These are phyloP conservation scores for Yarrowia phangngaensis DNA, from an alignment of 805 yeast genomes.

Conservation along the genomic window DNA sequence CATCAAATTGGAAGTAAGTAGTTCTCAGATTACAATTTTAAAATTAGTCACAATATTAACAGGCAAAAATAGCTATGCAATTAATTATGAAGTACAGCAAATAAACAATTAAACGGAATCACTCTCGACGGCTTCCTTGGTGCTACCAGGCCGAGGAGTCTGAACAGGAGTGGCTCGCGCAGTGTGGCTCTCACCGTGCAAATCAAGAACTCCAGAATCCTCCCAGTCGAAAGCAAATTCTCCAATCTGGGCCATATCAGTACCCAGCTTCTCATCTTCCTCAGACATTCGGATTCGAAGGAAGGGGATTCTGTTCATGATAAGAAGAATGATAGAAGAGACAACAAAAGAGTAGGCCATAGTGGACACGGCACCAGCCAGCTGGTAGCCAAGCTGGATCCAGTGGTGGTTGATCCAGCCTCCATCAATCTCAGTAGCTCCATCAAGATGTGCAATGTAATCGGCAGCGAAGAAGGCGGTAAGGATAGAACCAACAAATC, in stretches of 20 bases:
- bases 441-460: conserved; percentile 82
- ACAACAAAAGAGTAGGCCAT: conserved; percentile 76
- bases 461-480: conserved; percentile 95
- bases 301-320: conserved; percentile 77
- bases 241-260: conserved; percentile 86
- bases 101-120: conserved; percentile 11
- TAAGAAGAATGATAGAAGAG: conserved; percentile 64
- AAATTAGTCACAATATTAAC: conserved; percentile 16
- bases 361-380: conserved; percentile 75
- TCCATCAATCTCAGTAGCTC: conserved; percentile 59
- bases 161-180: conserved; percentile 21
- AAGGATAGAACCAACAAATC: conserved; percentile 71
- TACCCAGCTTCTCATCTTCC: conserved; percentile 87
- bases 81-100: conserved; percentile 14
- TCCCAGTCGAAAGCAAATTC: conserved; percentile 60
- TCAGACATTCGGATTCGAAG: conserved; percentile 78
- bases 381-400: conserved; percentile 86
- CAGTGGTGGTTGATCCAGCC: conserved; percentile 95
- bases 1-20: too few relatives aligned
- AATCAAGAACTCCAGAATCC: conserved; percentile 26
- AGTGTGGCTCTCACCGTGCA: conserved; percentile 5
- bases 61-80: conserved; percentile 3
- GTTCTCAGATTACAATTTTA: too few relatives aligned
- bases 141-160: conserved; percentile 20
- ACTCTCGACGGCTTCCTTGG: conserved; percentile 15